A percentile compares a stretch with the other conserved stretches of the same genome.
Evolutionary conservation across 1,284 basidiomycete species (phyloP).

Genomic region (Naganishia sp.): DNA sequence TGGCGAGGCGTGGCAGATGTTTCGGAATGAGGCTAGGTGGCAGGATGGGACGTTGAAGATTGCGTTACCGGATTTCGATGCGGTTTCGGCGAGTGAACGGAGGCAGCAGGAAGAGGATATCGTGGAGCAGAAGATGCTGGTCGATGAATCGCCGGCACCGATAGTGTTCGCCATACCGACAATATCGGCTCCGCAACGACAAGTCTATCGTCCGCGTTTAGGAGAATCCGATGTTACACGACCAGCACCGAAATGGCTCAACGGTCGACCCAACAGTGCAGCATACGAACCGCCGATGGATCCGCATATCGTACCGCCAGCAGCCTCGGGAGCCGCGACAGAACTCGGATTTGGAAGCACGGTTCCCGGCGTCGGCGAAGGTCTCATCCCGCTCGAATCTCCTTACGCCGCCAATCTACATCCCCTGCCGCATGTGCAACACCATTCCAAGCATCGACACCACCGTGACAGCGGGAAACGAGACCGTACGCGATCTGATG

Average conservation of each 20-base stretch:
- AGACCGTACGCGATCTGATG: slow-evolving; percentile 27
- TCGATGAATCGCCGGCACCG: neutral
- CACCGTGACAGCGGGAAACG: slow-evolving; percentile 13
- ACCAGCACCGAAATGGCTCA: slow-evolving; percentile 13
- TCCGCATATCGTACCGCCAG: neutral
- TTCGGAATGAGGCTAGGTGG: slow-evolving; percentile 7
- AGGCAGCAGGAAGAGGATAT: slow-evolving; percentile 1
- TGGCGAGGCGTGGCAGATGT: slow-evolving; percentile 16
- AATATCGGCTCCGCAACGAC: slow-evolving; percentile 8
- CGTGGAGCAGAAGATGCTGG: neutral
- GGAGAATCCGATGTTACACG: neutral
- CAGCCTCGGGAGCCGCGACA: neutral
- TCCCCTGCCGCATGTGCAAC: slow-evolving; percentile 21
- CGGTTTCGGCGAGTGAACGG: neutral
- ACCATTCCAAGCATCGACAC: slow-evolving; percentile 20
- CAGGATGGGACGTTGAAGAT: slow-evolving; percentile 15
- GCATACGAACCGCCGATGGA: slow-evolving; percentile 17
- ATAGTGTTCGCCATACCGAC: neutral
- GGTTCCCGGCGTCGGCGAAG: neutral
- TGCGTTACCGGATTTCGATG: slow-evolving; percentile 14
- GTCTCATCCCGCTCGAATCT: slow-evolving; percentile 25
- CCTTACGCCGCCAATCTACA: slow-evolving; percentile 27
- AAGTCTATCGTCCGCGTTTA: slow-evolving; percentile 4
- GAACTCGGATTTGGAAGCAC: slow-evolving; percentile 7
- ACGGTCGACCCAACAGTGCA: slow-evolving; percentile 11